These are phyloP conservation scores for Verbascum thapsus DNA, from an alignment of 257 asterid genomes.

Conservation along the genomic window DNA sequence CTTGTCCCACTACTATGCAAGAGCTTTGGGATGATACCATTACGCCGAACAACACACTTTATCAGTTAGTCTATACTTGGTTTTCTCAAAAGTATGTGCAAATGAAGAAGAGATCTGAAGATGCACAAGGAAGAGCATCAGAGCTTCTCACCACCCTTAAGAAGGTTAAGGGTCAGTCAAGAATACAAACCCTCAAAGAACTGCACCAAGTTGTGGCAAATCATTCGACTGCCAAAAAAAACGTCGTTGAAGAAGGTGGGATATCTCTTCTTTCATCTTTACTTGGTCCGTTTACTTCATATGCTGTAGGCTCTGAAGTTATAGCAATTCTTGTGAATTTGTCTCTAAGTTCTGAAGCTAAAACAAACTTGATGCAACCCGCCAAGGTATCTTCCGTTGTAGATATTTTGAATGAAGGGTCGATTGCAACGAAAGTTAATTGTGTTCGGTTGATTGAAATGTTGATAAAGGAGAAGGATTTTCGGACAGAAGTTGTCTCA, in stretches of 20 bases:
- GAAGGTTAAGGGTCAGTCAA: constrained; percentile 64
- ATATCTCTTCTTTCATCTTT: constrained; percentile 51
- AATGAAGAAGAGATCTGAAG: constrained; percentile 69
- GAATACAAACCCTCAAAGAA: constrained; percentile 65
- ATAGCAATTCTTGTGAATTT: constrained; percentile 57
- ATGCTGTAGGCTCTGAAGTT: constrained; percentile 63
- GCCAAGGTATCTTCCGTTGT: constrained; percentile 60
- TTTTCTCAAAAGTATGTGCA: constrained; percentile 65
- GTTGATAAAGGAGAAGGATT: constrained; percentile 59
- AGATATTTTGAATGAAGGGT: constrained; percentile 67
- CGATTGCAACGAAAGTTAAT: constrained; percentile 59
- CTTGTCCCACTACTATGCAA: constrained; percentile 88
- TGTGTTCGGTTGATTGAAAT: constrained; percentile 52
- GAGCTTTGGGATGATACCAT: constrained; percentile 73
- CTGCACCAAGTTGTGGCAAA: constrained; percentile 45
- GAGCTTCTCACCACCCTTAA: constrained; percentile 57
- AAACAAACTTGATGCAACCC: constrained; percentile 63
- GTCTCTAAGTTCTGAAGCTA: constrained; percentile 47
- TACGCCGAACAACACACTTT: constrained; percentile 64
- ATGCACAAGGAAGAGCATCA: constrained; percentile 58
- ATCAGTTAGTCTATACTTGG: constrained; percentile 62
- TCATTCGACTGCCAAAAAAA: constrained; percentile 56
- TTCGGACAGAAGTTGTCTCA: constrained; percentile 48
- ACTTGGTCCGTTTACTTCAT: constrained; percentile 74
- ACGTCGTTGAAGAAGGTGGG: constrained; percentile 61